These are phyloP conservation scores for Dunaliella primolecta DNA, from an alignment of 139 green algal genomes.

Conservation along the genomic window DNA sequence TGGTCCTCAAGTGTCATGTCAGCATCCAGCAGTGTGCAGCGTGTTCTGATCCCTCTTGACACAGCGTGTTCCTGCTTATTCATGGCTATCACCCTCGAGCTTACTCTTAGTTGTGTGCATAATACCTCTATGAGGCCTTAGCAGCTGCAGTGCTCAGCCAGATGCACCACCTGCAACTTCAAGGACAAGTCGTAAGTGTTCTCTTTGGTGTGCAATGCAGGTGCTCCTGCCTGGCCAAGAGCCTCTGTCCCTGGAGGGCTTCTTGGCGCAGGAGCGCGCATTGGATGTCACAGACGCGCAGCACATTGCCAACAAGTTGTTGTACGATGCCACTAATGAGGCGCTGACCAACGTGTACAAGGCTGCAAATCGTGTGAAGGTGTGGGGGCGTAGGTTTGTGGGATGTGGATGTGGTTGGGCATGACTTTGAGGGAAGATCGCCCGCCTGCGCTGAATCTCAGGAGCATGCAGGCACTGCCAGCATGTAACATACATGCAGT, in stretches of 20 bases:
- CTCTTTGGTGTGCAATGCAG: too few relatives aligned
- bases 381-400: background rate
- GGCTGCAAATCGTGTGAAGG: constrained; percentile 24
- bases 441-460: too few relatives aligned
- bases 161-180: too few relatives aligned
- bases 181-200: too few relatives aligned
- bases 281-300: constrained; percentile 26
- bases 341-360: constrained; percentile 36
- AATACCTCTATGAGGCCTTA: too few relatives aligned
- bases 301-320: constrained; percentile 52
- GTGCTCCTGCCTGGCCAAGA: constrained; percentile 36
- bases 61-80: too few relatives aligned
- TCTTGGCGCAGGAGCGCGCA: constrained; percentile 33
- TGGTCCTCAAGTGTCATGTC: too few relatives aligned
- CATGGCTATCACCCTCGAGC: too few relatives aligned
- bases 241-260: constrained; percentile 40
- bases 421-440: background rate
- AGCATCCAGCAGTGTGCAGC: too few relatives aligned
- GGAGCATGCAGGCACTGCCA: background rate
- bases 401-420: background rate
- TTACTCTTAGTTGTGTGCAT: too few relatives aligned
- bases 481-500: background rate
- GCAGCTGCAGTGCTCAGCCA: too few relatives aligned
- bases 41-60: too few relatives aligned
- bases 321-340: constrained; percentile 53